Percentiles rank a stretch among this genome's conserved stretches.
Evolutionary conservation across 495 filamentous ascomycete species (phyloP).

Genomic region (Neurospora sp.): DNA sequence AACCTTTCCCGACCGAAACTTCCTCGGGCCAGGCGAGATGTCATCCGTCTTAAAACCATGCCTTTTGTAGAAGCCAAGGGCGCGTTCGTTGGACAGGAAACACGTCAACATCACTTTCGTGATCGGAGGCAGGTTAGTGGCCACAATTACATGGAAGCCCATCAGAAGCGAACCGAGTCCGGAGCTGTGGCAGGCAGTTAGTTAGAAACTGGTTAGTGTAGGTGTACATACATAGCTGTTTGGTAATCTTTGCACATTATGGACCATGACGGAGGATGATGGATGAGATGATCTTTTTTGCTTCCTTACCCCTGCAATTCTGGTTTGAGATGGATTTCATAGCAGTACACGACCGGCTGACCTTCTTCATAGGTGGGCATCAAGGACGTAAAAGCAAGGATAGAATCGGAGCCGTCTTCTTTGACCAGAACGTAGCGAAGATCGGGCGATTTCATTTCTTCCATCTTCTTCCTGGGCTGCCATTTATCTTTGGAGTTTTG

Average conservation of each 20-base stretch:
- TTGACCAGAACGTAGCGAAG: conserved; percentile 58
- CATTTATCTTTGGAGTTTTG: conserved; percentile 54
- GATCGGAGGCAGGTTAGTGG: conserved; percentile 38
- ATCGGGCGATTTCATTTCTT: conserved; percentile 67
- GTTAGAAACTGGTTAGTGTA: background rate
- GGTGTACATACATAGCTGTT: background rate
- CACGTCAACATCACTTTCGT: conserved; percentile 80
- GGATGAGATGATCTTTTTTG: background rate
- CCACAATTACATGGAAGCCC: conserved; percentile 32
- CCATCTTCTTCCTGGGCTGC: conserved; percentile 56
- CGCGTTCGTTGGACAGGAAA: conserved; percentile 56
- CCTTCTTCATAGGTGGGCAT: conserved; percentile 77
- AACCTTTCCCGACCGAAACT: conserved; percentile 52
- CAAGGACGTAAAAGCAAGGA: conserved; percentile 66
- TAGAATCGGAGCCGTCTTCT: conserved; percentile 5
- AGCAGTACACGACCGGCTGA: conserved; percentile 69
- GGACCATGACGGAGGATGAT: background rate
- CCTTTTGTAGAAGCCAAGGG: conserved; percentile 54
- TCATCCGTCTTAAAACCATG: conserved; percentile 59
- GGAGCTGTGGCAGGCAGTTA: conserved; percentile 21
- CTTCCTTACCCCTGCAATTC: conserved; percentile 36
- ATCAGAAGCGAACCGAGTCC: conserved; percentile 37
- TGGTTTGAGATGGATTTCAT: conserved; percentile 69
- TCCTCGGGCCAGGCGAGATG: conserved; percentile 52
- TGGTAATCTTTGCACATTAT: background rate